phyloP scores from a whole-genome alignment of 495 filamentous ascomycete species.

The Lichenothelia convexa region DNA sequence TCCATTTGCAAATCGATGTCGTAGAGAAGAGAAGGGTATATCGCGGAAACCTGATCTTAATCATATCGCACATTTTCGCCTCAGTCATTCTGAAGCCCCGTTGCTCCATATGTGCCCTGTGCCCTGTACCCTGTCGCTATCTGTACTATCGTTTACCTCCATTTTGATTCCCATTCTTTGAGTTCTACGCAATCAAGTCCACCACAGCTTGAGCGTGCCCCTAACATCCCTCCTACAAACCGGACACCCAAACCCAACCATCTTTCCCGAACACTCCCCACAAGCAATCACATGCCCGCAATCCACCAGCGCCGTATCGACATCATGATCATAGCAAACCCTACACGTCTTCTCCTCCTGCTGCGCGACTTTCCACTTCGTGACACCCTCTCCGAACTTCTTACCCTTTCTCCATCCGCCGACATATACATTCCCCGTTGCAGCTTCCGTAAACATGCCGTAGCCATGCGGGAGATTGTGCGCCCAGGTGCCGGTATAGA shows the following conservation, averaged over 20 bases:
- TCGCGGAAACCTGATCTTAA: too few relatives aligned
- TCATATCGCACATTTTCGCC: too few relatives aligned
- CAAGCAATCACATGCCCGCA: conserved; percentile 52
- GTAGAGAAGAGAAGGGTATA: too few relatives aligned
- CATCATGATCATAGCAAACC: conserved; percentile 46
- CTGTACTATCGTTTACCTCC: too few relatives aligned
- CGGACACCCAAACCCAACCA: conserved; percentile 45
- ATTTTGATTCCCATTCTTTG: too few relatives aligned
- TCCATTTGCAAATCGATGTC: too few relatives aligned
- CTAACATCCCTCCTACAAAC: conserved; percentile 43
- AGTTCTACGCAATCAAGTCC: too few relatives aligned
- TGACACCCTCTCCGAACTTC: conserved; percentile 42
- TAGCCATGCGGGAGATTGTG: conserved; percentile 38
- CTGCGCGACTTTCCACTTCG: conserved; percentile 42
- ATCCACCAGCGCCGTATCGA: conserved; percentile 43
- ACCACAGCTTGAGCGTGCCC: conserved; percentile 41
- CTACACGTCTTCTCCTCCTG: conserved; percentile 43
- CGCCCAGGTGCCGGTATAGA: conserved; percentile 41
- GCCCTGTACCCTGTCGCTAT: too few relatives aligned
- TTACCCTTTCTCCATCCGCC: conserved; percentile 46
- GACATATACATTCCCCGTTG: conserved; percentile 43
- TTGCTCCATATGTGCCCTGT: too few relatives aligned
- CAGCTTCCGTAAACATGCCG: conserved; percentile 37
- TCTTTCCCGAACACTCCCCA: conserved; percentile 38
- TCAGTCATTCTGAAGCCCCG: too few relatives aligned